A percentile compares a stretch with the other conserved stretches of the same genome.
phyloP scores from a whole-genome alignment of 371 early-diverging fungal species.

The Mucor irregularis region DNA sequence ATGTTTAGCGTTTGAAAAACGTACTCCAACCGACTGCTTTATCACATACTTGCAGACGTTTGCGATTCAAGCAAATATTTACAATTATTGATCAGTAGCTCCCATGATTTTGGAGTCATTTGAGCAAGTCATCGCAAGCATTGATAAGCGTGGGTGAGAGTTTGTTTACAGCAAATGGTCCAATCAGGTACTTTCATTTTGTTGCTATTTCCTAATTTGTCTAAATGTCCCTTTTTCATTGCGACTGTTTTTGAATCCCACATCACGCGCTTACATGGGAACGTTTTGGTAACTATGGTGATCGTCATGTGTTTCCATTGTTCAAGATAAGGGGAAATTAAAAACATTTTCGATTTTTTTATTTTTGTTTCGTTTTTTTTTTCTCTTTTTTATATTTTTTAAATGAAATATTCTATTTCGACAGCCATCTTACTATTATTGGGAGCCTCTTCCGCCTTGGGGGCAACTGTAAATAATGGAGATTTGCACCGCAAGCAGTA shows the following conservation, averaged over 20 bases:
- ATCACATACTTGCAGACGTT: too few relatives aligned
- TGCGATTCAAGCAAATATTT: too few relatives aligned
- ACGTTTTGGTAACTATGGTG: background rate
- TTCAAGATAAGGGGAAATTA: background rate
- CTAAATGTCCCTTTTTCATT: background rate
- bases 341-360: background rate
- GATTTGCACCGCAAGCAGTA: constrained; percentile 20
- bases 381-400: background rate
- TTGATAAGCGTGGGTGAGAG: background rate
- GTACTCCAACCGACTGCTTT: too few relatives aligned
- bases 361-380: background rate
- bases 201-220: background rate
- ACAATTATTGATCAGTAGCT: background rate
- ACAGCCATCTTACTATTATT: constrained; percentile 11
- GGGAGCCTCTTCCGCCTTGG: constrained; percentile 3
- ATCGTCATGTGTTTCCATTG: background rate
- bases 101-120: background rate
- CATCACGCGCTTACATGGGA: background rate
- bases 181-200: background rate
- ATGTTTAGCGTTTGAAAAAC: too few relatives aligned
- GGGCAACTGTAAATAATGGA: constrained; percentile 10
- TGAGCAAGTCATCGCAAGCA: background rate
- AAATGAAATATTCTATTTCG: constrained; percentile 20
- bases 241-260: background rate
- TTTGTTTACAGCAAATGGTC: background rate